Evolutionary conservation across 768 basidiomycete genomes (phyloP).

Genomic region (Termitomyces sp.): DNA sequence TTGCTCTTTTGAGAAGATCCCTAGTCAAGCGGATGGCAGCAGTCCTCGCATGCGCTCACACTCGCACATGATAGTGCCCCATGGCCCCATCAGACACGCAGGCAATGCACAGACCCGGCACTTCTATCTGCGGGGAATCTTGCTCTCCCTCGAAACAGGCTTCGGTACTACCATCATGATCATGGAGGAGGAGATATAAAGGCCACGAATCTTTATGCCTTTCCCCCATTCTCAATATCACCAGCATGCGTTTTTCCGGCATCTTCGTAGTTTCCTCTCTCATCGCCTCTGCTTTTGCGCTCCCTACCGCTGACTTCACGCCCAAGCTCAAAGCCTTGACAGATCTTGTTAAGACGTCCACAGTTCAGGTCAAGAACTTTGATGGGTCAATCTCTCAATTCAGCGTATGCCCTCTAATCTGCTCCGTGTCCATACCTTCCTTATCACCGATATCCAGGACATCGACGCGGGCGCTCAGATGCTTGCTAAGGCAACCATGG

Average conservation of each 20-base stretch:
- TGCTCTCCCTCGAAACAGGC: background rate
- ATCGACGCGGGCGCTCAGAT: background rate
- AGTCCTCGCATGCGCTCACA: background rate
- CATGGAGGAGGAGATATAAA: background rate
- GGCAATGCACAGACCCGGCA: background rate
- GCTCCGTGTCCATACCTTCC: no score
- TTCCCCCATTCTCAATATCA: background rate
- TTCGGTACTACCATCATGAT: background rate
- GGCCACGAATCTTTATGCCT: no score
- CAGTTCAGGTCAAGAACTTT: background rate
- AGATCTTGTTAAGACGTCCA: background rate
- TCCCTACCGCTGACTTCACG: background rate
- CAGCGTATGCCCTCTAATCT: background rate
- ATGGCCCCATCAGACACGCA: background rate
- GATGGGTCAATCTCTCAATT: background rate
- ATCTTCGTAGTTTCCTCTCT: background rate
- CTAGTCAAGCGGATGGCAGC: background rate
- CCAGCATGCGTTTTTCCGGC: background rate
- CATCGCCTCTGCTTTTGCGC: background rate
- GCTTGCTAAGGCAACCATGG: accelerated
- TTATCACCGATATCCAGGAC: background rate
- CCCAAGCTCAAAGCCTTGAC: background rate
- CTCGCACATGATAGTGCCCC: no score
- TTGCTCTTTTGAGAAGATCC: background rate
- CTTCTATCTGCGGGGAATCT: background rate